Evolutionary conservation across 2,329 filamentous ascomycete genomes (phyloP).

Genomic region (Calonectria multiphialidica): DNA sequence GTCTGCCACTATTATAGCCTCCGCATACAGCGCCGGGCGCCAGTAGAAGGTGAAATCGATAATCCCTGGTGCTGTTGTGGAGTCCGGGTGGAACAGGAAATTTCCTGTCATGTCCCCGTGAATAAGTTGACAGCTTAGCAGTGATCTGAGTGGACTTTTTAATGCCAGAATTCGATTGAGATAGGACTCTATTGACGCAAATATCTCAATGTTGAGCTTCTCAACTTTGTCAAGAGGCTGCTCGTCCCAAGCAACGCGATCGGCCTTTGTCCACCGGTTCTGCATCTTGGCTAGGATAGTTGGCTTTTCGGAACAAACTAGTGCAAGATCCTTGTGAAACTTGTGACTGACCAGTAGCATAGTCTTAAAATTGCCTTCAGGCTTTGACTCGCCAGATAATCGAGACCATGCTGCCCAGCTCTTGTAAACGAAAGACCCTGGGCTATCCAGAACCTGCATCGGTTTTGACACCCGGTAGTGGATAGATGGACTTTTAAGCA

Average conservation of each 20-base stretch:
- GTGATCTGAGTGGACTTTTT: not conserved
- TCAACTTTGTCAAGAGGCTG: not conserved
- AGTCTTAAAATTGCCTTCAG: not conserved
- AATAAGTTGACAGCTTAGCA: not conserved
- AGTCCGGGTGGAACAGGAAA: not conserved
- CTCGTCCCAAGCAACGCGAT: not conserved
- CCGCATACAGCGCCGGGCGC: slow-evolving; percentile 18
- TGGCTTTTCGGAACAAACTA: not conserved
- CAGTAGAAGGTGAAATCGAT: slow-evolving; percentile 25
- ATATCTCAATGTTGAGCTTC: not conserved
- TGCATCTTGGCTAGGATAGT: not conserved
- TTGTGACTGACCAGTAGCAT: not conserved
- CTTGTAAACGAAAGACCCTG: not conserved
- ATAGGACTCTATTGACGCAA: not conserved
- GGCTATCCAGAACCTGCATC: not conserved
- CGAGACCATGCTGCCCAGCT: not conserved
- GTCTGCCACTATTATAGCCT: slow-evolving; percentile 22
- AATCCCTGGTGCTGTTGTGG: not conserved
- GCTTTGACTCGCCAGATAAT: not conserved
- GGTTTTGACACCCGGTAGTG: not conserved
- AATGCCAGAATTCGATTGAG: not conserved
- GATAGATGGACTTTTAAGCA: not conserved
- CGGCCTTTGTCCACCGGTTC: not conserved
- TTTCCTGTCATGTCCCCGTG: slow-evolving; percentile 25
- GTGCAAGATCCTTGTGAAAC: not conserved